Evolutionary conservation across 2,329 filamentous ascomycete species (phyloP).

Genomic region (Stagonosporopsis rhizophila): DNA sequence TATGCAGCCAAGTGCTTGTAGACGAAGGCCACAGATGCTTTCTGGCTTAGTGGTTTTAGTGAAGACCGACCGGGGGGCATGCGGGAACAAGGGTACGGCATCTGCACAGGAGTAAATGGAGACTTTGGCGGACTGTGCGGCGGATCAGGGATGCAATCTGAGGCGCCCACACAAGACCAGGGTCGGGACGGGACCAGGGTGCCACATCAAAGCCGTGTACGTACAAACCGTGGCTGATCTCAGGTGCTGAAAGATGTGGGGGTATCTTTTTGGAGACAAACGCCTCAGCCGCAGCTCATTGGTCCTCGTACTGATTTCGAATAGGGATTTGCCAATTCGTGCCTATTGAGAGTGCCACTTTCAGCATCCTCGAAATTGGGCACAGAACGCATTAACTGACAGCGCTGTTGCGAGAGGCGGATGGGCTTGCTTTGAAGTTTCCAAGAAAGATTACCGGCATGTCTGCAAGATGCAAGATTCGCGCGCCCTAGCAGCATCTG

Average conservation of each 20-base stretch:
- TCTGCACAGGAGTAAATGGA: constrained; percentile 30
- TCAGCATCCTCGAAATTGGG: constrained; percentile 1
- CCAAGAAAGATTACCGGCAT: constrained; percentile 5
- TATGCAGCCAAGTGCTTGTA: constrained; percentile 46
- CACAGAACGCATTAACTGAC: constrained; percentile 5
- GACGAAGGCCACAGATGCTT: constrained; percentile 31
- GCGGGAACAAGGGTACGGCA: constrained; percentile 27
- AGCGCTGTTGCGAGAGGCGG: background rate
- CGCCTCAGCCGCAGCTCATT: constrained; percentile 37
- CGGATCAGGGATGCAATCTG: constrained; percentile 38
- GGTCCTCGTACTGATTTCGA: constrained; percentile 22
- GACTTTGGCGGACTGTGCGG: constrained; percentile 34
- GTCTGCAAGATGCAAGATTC: constrained; percentile 10
- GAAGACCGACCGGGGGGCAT: constrained; percentile 34
- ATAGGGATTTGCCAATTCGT: constrained; percentile 13
- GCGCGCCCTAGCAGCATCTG: constrained; percentile 12
- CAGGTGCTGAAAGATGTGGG: constrained; percentile 43
- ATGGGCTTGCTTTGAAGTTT: background rate
- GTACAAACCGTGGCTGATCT: constrained; percentile 35
- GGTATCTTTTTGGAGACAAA: constrained; percentile 32
- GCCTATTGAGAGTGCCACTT: constrained; percentile 18
- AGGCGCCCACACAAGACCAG: constrained; percentile 29
- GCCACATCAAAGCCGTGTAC: constrained; percentile 35
- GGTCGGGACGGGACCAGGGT: constrained; percentile 37
- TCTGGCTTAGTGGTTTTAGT: constrained; percentile 44